Percentiles rank a stretch among this genome's conserved stretches.
Evolutionary conservation across 441 rosid species (phyloP).

Genomic region (Erysimum pusillum): DNA sequence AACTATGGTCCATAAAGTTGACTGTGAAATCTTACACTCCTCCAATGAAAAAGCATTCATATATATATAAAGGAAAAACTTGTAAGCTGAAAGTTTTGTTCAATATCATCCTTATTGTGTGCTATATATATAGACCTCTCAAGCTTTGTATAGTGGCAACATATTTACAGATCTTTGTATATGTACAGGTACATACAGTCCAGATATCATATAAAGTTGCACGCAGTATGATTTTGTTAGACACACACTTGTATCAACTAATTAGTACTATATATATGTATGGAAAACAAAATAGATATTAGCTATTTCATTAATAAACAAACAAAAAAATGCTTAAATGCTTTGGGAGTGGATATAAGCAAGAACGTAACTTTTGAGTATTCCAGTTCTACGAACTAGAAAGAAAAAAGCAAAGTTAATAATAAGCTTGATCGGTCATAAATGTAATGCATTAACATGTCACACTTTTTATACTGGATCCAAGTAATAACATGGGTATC

Average conservation of each 20-base stretch:
- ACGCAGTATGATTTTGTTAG: neutral
- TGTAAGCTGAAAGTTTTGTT: neutral
- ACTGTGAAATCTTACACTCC: too few species aligned
- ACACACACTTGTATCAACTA: neutral
- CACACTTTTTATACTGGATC: constrained; percentile 11
- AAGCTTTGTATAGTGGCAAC: constrained; percentile 18
- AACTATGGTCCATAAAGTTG: too few species aligned
- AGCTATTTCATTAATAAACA: neutral
- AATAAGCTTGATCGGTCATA: neutral
- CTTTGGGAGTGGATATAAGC: too few species aligned
- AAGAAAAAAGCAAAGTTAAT: neutral
- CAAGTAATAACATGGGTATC: constrained; percentile 10
- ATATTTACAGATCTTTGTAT: neutral
- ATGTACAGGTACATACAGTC: neutral
- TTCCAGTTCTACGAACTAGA: neutral
- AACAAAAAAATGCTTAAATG: neutral
- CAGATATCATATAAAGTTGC: neutral
- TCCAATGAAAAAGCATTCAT: neutral
- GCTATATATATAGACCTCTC: neutral
- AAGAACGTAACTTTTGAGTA: too few species aligned
- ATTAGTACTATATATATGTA: neutral
- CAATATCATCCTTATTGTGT: constrained; percentile 6
- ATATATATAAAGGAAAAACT: neutral
- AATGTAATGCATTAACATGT: constrained; percentile 5
- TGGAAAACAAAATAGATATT: neutral